phyloP scores from a whole-genome alignment of 2,329 filamentous ascomycete species.

The Aureobasidium subglaciale region DNA sequence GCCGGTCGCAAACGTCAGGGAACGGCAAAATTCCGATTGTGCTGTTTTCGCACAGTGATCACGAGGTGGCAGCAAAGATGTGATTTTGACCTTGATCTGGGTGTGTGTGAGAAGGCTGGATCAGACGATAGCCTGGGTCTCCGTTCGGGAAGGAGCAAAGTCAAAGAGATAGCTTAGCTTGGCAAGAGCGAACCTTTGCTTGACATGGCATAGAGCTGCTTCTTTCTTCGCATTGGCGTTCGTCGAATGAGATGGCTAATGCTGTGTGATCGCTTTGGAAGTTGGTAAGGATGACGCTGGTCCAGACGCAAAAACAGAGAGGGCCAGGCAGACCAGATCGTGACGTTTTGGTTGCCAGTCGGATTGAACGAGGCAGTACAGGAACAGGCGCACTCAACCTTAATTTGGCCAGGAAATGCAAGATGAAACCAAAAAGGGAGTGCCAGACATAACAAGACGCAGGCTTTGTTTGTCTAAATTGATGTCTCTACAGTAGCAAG shows the following conservation, averaged over 20 bases:
- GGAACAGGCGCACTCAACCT: conserved; percentile 3
- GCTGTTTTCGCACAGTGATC: not conserved
- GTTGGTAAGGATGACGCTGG: not conserved
- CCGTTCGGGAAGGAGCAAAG: not conserved
- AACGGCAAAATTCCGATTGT: not conserved
- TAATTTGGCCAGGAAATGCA: not conserved
- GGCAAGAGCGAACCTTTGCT: not conserved
- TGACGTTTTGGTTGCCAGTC: conserved; percentile 8
- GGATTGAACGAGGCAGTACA: not conserved
- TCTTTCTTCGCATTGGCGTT: no score
- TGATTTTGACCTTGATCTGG: not conserved
- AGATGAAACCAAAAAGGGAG: not conserved
- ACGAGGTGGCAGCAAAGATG: not conserved
- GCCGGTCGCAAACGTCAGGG: conserved; percentile 2
- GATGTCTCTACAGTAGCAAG: not conserved
- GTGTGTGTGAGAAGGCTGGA: not conserved
- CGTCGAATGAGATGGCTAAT: not conserved
- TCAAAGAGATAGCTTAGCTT: not conserved
- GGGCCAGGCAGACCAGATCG: not conserved
- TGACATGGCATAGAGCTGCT: no score
- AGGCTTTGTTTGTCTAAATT: not conserved
- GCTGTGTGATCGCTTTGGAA: not conserved
- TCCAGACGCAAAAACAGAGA: not conserved
- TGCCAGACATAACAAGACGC: not conserved
- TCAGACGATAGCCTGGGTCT: not conserved